A percentile compares a stretch with the other conserved stretches of the same genome.
Conservation (phyloP, 2,329 filamentous ascomycete genomes). For the Beauveria caledonica region DNA sequence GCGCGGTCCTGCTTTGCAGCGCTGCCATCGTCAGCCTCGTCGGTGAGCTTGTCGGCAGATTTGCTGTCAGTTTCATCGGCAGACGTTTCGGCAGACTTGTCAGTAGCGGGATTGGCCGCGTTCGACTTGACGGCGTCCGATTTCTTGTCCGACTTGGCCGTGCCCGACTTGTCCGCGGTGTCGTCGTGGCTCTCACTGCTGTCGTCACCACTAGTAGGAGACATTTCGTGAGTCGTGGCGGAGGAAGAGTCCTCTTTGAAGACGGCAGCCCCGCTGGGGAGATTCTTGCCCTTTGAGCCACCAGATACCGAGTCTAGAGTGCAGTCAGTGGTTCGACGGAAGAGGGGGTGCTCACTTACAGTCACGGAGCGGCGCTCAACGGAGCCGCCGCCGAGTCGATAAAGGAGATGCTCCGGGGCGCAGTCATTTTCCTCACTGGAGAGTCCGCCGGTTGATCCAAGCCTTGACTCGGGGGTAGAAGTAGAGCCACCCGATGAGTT, state of each 20-base stretch:
- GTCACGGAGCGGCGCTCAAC: constrained; percentile 11
- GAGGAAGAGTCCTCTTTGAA: constrained; percentile 1
- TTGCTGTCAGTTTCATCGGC: neutral
- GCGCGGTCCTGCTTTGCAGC: neutral
- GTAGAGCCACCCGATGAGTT: neutral
- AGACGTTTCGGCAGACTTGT: too few species aligned
- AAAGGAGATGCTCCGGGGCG: constrained; percentile 13
- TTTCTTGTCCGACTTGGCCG: neutral
- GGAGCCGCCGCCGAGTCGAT: constrained; percentile 12
- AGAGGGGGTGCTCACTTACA: constrained; percentile 19
- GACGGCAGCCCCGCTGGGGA: neutral
- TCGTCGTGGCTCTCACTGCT: neutral
- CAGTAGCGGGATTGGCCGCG: neutral
- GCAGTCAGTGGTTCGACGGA: constrained; percentile 21
- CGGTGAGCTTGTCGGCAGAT: neutral
- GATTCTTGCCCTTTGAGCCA: neutral
- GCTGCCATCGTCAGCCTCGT: neutral
- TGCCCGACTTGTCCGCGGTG: neutral
- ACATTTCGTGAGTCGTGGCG: too few species aligned
- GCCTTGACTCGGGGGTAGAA: neutral
- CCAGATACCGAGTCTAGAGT: constrained; percentile 15
- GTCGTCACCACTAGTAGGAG: neutral
- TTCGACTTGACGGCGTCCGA: too few species aligned
- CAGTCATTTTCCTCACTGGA: neutral
- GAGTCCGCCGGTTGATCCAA: neutral